A percentile compares a stretch with the other conserved stretches of the same genome.
Evolutionary conservation across 1,139 yeast species (phyloP).

Genomic region (Magnusiomyces fungicola): DNA sequence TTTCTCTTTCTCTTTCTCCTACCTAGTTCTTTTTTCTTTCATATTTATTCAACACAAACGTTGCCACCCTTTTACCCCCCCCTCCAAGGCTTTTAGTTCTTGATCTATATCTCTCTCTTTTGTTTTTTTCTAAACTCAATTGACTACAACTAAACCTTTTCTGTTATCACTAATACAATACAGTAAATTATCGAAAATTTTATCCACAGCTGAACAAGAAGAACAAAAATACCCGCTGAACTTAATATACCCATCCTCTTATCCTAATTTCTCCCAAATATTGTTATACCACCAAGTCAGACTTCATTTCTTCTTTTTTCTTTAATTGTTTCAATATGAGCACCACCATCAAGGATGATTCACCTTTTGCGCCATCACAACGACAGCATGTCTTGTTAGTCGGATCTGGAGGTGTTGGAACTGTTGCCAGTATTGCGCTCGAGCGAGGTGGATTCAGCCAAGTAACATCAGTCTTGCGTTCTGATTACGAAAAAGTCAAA

Average conservation of each 20-base stretch:
- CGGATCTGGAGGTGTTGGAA: slow-evolving; percentile 73
- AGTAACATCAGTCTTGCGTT: slow-evolving; percentile 56
- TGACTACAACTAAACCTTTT: neutral
- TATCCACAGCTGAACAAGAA: neutral
- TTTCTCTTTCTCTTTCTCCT: neutral
- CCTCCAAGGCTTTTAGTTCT: too few species aligned
- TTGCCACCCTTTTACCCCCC: neutral
- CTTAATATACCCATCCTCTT: neutral
- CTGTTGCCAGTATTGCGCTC: slow-evolving; percentile 57
- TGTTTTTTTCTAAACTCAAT: neutral
- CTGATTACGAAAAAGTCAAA: slow-evolving; percentile 52
- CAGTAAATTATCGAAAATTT: neutral
- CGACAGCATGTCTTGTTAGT: slow-evolving; percentile 39
- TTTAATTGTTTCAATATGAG: neutral
- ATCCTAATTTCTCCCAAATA: neutral
- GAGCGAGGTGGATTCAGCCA: slow-evolving; percentile 39
- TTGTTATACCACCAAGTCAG: neutral
- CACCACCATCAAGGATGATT: neutral
- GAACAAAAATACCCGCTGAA: neutral
- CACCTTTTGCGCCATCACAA: neutral
- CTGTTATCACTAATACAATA: neutral
- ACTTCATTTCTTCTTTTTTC: neutral
- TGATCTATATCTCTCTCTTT: neutral
- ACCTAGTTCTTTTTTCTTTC: neutral
- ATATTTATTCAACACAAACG: neutral